Evolutionary conservation across 495 filamentous ascomycete species (phyloP), one percentile per base, ranked within the genome.

Genomic region (Gamarada debralockiae): DNA sequence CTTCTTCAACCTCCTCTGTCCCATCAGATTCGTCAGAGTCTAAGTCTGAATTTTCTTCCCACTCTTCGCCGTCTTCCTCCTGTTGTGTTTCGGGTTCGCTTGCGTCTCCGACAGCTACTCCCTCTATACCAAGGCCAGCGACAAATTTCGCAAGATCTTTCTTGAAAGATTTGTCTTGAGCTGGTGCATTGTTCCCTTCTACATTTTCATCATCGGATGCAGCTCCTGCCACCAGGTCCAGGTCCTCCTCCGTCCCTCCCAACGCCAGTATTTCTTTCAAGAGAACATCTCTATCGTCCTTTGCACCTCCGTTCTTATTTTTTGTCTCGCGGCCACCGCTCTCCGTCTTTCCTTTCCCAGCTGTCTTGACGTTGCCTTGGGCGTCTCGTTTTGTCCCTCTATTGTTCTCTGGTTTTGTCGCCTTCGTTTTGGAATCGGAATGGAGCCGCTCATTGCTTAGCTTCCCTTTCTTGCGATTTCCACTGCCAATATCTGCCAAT

Each of bases 161-260:
- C 20, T 33, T 52, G n/a, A 65, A 52, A 3, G 43, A 49, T 23
- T 58, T 56, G 21, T 62, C 62, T 31, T 41, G 44, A 0, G 46
- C 7, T 4, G 53, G 5, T 5, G 18, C 17, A 23, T 23, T 17
- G 3, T 38, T 31, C 3, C 15, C 52, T 20, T 66, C 66, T 3
- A 64, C 57, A 2, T 65, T 58, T 15, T 53, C 66, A 10, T 68
- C 66, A 10, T 65, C 61, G 0, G 63, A 60, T 21, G 65, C 59
- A 8, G 57, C 57, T 48, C 65, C 63, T 14, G 72, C 80, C 41
- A 92, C 69, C 31, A 90, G 69, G 40, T 85, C 79, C 36, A 85
- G 66, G 62, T 92, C 87, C 22, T 88, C 85, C 63, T 89, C 79
- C 23, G 85, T 86, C 20, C 89, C 89, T 17, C 89, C 89, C 34